phyloP scores from a whole-genome alignment of 345 rosid genomes.

The Gossypium australe region DNA sequence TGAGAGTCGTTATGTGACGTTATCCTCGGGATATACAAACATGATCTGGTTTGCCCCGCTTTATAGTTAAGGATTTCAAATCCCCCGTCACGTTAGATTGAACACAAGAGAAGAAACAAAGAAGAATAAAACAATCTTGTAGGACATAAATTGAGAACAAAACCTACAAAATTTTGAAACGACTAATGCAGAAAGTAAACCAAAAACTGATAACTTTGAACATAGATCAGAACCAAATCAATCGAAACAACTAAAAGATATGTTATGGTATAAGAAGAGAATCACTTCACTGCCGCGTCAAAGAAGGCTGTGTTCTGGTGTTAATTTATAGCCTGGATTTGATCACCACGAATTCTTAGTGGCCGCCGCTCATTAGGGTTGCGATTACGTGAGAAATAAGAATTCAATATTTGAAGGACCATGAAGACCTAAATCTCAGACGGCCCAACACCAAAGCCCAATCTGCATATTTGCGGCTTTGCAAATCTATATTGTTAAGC shows the following conservation, averaged over 20 bases:
- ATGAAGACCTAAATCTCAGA: background rate
- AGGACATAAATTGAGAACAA: background rate
- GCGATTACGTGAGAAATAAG: background rate
- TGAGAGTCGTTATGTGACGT: background rate
- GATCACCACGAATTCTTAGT: background rate
- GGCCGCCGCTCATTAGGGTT: slow-evolving; percentile 1
- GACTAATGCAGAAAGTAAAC: background rate
- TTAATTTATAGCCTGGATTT: background rate
- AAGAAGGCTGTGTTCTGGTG: background rate
- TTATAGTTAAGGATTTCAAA: background rate
- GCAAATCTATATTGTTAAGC: too few species aligned
- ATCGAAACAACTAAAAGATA: background rate
- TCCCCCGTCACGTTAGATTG: background rate
- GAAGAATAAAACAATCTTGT: background rate
- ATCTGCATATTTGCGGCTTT: background rate
- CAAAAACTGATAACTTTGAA: too few species aligned
- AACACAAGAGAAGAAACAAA: background rate
- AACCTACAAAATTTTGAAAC: background rate
- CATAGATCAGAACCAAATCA: too few species aligned
- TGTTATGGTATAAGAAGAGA: background rate
- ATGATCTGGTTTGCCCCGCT: background rate
- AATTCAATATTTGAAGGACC: background rate
- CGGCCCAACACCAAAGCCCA: background rate
- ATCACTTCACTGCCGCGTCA: background rate
- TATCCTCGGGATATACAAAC: slow-evolving; percentile 11